Percentiles rank a stretch among this genome's conserved stretches.
These are phyloP conservation scores for Backusella liffmaniae DNA, from an alignment of 192 early-diverging fungal genomes.

Conservation along the genomic window DNA sequence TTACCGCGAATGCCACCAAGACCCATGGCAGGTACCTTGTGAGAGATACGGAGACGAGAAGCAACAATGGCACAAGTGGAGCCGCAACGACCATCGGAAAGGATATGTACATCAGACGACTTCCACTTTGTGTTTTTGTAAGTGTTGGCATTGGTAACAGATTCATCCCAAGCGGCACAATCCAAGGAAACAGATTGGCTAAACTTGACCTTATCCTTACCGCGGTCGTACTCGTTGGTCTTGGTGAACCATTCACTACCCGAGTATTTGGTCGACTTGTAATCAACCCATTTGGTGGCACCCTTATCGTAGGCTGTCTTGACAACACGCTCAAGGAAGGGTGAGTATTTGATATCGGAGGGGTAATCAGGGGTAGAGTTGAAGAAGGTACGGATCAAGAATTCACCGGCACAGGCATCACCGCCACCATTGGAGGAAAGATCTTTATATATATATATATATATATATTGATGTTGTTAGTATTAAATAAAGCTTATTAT, in stretches of 20 bases:
- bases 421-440: conserved; percentile 38
- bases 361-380: conserved; percentile 32
- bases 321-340: conserved; percentile 28
- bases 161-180: conserved; percentile 24
- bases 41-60: conserved; percentile 31
- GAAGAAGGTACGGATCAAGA: conserved; percentile 33
- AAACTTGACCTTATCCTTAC: conserved; percentile 21
- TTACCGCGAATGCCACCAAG: conserved; percentile 37
- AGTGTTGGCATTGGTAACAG: neutral
- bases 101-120: conserved; percentile 23
- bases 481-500: neutral
- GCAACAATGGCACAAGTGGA: conserved; percentile 41
- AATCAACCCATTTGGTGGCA: conserved; percentile 31
- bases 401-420: conserved; percentile 40
- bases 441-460: neutral
- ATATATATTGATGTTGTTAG: neutral
- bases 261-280: conserved; percentile 17
- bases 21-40: conserved; percentile 33
- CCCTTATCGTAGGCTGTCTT: conserved; percentile 22
- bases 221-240: conserved; percentile 20
- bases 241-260: conserved; percentile 29
- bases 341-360: conserved; percentile 36
- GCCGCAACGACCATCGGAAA: conserved; percentile 38
- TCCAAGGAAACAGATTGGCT: conserved; percentile 29
- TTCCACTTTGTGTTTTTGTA: conserved; percentile 30